phyloP scores from a whole-genome alignment of 306 rosid genomes.

The Inga leiocalycina region DNA sequence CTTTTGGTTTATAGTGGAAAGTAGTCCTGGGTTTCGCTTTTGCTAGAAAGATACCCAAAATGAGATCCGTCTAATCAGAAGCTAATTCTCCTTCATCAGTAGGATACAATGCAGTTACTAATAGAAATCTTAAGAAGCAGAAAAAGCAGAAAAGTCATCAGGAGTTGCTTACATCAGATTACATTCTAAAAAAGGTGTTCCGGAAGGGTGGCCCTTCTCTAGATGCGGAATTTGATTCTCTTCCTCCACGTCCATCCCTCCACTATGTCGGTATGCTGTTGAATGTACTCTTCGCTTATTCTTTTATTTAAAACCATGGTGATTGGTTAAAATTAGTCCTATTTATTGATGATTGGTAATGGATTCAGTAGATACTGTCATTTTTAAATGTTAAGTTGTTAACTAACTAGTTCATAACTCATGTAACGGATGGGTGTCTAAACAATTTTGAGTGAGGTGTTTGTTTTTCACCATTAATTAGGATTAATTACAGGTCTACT shows the following conservation, averaged over 20 bases:
- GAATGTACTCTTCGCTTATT: neutral
- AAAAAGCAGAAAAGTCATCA: conserved; percentile 41
- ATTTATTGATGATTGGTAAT: neutral
- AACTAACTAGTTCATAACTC: neutral
- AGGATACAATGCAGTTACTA: conserved; percentile 23
- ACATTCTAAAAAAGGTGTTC: conserved; percentile 46
- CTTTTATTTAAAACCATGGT: neutral
- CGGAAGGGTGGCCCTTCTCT: conserved; percentile 71
- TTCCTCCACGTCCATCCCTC: conserved; percentile 52
- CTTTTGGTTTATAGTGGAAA: conserved; percentile 31
- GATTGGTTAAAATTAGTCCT: neutral
- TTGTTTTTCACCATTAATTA: neutral
- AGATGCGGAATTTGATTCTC: conserved; percentile 62
- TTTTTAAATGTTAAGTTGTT: neutral
- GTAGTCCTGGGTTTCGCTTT: conserved; percentile 34
- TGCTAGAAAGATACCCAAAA: conserved; percentile 27
- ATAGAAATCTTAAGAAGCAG: conserved; percentile 33
- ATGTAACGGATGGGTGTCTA: neutral
- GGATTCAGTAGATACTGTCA: neutral
- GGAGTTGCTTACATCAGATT: conserved; percentile 44
- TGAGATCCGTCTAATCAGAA: conserved; percentile 7
- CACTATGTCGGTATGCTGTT: conserved; percentile 20
- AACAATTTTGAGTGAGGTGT: neutral
- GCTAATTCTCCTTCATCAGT: conserved; percentile 34
- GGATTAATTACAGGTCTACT: neutral